Conservation (phyloP, 495 filamentous ascomycete genomes). For the Tuber aestivum region DNA sequence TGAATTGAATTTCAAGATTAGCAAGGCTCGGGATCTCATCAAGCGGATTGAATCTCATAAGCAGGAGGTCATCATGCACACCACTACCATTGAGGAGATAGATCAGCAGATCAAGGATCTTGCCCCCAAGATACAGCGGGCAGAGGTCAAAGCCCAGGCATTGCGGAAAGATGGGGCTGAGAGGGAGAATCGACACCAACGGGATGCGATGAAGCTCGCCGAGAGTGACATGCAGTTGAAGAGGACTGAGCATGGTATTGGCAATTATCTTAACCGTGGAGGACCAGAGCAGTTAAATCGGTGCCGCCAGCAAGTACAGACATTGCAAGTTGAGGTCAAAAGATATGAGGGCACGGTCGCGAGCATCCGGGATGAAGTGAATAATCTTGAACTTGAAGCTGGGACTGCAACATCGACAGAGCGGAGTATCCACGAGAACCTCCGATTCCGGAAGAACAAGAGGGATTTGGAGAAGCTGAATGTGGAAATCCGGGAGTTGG, state of each 20-base stretch:
- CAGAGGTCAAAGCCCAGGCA: conserved; percentile 68
- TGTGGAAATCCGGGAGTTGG: conserved; percentile 67
- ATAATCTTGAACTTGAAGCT: conserved; percentile 70
- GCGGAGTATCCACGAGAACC: conserved; percentile 77
- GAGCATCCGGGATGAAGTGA: conserved; percentile 64
- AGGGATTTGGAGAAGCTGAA: conserved; percentile 60
- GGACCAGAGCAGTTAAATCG: conserved; percentile 65
- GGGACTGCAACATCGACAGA: conserved; percentile 71
- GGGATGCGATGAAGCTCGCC: conserved; percentile 62
- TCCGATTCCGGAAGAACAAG: conserved; percentile 69
- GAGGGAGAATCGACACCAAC: conserved; percentile 67
- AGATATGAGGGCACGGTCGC: conserved; percentile 59
- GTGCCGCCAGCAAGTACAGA: conserved; percentile 58
- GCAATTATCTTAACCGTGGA: conserved; percentile 68
- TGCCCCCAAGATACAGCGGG: conserved; percentile 65
- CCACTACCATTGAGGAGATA: conserved; percentile 42
- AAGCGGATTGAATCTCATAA: conserved; percentile 62
- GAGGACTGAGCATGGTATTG: conserved; percentile 67
- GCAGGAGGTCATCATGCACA: conserved; percentile 61
- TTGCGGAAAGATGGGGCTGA: conserved; percentile 62
- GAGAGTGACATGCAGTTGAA: conserved; percentile 71
- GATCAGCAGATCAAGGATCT: conserved; percentile 66
- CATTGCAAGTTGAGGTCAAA: conserved; percentile 57
- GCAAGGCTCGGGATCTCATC: conserved; percentile 64
- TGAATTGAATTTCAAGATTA: conserved; percentile 64